Evolutionary conservation across 1,139 yeast genomes (phyloP).

Genomic region (Saccharomycopsis hybrid): DNA sequence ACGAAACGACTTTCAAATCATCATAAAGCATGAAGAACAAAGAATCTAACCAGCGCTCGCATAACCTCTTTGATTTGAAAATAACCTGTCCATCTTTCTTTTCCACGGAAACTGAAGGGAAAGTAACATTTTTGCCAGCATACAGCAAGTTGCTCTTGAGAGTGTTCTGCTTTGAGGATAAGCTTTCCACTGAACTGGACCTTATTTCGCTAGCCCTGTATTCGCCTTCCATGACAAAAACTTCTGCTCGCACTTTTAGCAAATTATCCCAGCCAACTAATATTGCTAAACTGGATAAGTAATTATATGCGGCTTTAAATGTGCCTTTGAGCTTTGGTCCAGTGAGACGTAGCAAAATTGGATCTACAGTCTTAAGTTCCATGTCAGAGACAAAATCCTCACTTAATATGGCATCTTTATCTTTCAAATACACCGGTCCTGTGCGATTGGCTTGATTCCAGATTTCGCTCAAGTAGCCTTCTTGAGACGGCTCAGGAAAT

Average conservation of each 20-base stretch:
- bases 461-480: slow-evolving; percentile 30
- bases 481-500: slow-evolving; percentile 20
- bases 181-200: neutral
- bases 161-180: too few species aligned
- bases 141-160: neutral
- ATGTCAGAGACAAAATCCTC: slow-evolving; percentile 35
- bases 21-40: slow-evolving; percentile 82
- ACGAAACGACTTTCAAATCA: slow-evolving; percentile 76
- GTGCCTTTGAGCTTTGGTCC: slow-evolving; percentile 75
- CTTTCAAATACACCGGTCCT: slow-evolving; percentile 21
- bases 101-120: neutral
- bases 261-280: slow-evolving; percentile 88
- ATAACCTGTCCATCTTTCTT: slow-evolving; percentile 16
- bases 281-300: slow-evolving; percentile 49
- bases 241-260: slow-evolving; percentile 69
- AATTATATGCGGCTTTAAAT: slow-evolving; percentile 70
- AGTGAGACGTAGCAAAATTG: slow-evolving; percentile 63
- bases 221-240: slow-evolving; percentile 95
- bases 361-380: slow-evolving; percentile 52
- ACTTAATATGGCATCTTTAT: slow-evolving; percentile 20
- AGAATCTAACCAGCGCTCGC: slow-evolving; percentile 94
- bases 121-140: neutral
- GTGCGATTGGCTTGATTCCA: slow-evolving; percentile 18
- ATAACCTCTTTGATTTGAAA: slow-evolving; percentile 69
- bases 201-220: slow-evolving; percentile 25